These are phyloP conservation scores for Kwoniella sp. DNA, from an alignment of 768 basidiomycete species.

Conservation along the genomic window DNA sequence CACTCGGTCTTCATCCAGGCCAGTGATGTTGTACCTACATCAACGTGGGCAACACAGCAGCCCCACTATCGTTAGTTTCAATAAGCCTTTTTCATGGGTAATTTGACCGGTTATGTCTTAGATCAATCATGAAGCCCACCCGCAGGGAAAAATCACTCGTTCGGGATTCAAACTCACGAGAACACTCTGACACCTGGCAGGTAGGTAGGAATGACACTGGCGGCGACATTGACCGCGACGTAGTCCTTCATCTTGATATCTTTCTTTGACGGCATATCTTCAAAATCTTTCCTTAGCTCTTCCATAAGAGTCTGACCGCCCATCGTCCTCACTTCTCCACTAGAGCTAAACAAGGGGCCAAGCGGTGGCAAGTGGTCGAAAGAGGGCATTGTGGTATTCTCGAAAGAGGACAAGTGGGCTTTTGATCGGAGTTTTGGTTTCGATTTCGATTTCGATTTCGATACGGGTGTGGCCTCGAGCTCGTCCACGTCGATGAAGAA, in stretches of 20 bases:
- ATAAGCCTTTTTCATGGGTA: no score
- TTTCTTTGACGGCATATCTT: constrained; percentile 63
- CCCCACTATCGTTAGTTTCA: no score
- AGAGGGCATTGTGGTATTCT: not conserved
- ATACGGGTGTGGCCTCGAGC: constrained; percentile 42
- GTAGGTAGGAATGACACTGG: constrained; percentile 86
- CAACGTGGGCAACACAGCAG: no score
- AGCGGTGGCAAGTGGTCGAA: constrained; percentile 17
- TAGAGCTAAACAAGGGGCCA: not conserved
- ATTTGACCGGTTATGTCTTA: no score
- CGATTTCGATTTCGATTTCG: not conserved
- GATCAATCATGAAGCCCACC: no score
- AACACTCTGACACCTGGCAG: constrained; percentile 78
- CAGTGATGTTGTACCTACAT: constrained; percentile 67
- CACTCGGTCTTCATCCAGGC: constrained; percentile 18
- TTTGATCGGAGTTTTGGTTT: not conserved
- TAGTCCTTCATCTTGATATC: constrained; percentile 67
- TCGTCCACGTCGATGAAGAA: constrained; percentile 58
- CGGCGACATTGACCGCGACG: constrained; percentile 75
- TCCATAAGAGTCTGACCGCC: constrained; percentile 52
- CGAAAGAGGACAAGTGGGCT: constrained; percentile 15
- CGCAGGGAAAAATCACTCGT: no score
- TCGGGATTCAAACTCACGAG: constrained; percentile 58
- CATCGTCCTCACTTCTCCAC: not conserved
- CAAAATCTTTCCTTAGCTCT: constrained; percentile 68